Conservation (phyloP, 1,284 basidiomycete species). For the Ceraceosorus guamensis region DNA sequence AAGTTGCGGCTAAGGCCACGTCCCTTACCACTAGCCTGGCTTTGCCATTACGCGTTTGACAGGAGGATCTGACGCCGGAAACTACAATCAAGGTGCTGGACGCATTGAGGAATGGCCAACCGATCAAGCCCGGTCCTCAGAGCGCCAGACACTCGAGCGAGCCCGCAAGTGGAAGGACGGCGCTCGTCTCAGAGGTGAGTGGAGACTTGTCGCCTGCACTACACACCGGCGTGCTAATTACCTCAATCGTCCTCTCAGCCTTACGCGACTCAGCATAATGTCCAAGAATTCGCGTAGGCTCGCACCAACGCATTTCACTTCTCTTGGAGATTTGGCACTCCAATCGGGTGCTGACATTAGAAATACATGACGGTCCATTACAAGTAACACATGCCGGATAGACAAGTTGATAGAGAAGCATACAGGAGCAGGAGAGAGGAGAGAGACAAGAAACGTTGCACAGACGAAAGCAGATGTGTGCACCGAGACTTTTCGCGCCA, state of each 20-base stretch:
- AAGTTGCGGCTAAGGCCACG: background rate
- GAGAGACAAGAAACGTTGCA: background rate
- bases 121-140: conserved; percentile 87
- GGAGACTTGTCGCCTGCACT: background rate
- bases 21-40: background rate
- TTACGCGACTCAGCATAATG: conserved; percentile 82
- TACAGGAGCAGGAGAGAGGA: background rate
- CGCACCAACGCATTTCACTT: background rate
- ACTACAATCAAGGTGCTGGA: conserved; percentile 81
- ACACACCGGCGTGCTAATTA: conserved; percentile 10
- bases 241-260: conserved; percentile 56
- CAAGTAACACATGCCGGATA: background rate
- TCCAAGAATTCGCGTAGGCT: conserved; percentile 65
- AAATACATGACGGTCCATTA: background rate
- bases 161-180: conserved; percentile 67
- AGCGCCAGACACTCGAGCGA: conserved; percentile 76
- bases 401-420: background rate
- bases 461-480: background rate
- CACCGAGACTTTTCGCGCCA: background rate
- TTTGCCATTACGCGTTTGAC: background rate
- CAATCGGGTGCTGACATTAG: too few relatives aligned
- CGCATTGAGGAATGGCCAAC: conserved; percentile 74
- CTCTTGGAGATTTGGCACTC: too few relatives aligned
- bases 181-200: conserved; percentile 70
- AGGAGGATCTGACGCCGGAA: conserved; percentile 95